Percentiles rank a stretch among this genome's conserved stretches.
Evolutionary conservation across 139 green algal species (phyloP).

Genomic region (Tetraselmis striata): DNA sequence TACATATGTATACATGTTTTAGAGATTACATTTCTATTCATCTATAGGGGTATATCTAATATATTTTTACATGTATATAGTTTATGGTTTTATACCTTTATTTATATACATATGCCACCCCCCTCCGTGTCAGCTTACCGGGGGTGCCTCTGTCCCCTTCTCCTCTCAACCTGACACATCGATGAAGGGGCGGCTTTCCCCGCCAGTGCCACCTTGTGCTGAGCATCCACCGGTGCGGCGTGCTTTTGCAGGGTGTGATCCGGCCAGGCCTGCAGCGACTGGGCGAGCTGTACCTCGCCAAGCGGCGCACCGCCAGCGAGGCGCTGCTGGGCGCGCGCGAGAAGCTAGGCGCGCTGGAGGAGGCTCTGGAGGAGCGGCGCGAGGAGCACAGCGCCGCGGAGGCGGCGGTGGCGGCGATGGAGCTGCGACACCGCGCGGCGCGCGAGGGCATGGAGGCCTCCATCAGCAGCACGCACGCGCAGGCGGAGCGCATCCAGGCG

Average conservation of each 20-base stretch:
- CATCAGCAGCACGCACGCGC: conserved; percentile 12
- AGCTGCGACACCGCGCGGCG: conserved; percentile 30
- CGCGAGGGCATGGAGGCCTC: conserved; percentile 49
- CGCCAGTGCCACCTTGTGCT: background rate
- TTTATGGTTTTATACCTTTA: too few relatives aligned
- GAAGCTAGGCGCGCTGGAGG: conserved; percentile 26
- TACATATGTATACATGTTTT: too few relatives aligned
- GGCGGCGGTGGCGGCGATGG: conserved; percentile 34
- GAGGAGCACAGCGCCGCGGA: conserved; percentile 55
- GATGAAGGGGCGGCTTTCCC: background rate
- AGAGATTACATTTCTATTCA: too few relatives aligned
- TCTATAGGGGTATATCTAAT: too few relatives aligned
- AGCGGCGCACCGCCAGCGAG: conserved; percentile 47
- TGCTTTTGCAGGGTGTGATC: conserved; percentile 43
- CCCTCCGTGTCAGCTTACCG: too few relatives aligned
- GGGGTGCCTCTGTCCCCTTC: background rate
- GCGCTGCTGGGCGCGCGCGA: conserved; percentile 62
- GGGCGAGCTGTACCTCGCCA: conserved; percentile 47
- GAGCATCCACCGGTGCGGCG: background rate
- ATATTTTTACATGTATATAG: too few relatives aligned
- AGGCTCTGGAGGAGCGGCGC: conserved; percentile 44
- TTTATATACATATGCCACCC: too few relatives aligned
- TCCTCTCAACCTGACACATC: background rate
- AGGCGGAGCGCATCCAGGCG: conserved; percentile 39
- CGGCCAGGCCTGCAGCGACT: conserved; percentile 55